phyloP scores from a whole-genome alignment of 192 early-diverging fungal genomes.

The Polychytrium aggregatum region DNA sequence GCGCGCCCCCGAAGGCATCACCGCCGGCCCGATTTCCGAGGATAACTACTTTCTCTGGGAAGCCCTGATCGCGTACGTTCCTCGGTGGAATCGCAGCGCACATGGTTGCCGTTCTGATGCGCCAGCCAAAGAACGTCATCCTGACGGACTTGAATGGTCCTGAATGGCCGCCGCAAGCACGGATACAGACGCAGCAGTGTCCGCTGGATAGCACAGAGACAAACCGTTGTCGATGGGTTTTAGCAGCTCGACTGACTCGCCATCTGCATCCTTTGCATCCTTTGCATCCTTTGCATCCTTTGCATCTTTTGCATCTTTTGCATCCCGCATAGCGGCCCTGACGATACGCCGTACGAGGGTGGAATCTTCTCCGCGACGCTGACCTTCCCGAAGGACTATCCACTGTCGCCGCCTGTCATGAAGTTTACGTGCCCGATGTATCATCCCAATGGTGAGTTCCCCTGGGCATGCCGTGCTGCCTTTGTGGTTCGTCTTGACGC shows the following conservation, averaged over 20 bases:
- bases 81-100: not conserved
- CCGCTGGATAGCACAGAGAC: no score
- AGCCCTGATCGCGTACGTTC: slow-evolving; percentile 65
- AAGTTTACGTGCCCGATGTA: slow-evolving; percentile 92
- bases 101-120: no score
- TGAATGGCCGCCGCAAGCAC: no score
- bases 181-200: no score
- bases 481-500: no score
- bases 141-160: no score
- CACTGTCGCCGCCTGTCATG: slow-evolving; percentile 90
- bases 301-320: no score
- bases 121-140: no score
- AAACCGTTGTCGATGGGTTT: no score
- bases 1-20: slow-evolving; percentile 88
- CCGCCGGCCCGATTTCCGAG: slow-evolving; percentile 55
- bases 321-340: slow-evolving; percentile 81
- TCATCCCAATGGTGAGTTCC: slow-evolving; percentile 83
- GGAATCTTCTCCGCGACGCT: slow-evolving; percentile 86
- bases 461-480: no score
- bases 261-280: no score
- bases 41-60: slow-evolving; percentile 86
- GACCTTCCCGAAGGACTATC: slow-evolving; percentile 88
- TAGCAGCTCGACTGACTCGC: not conserved
- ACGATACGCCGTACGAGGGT: slow-evolving; percentile 88
- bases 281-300: no score